phyloP scores from a whole-genome alignment of 768 basidiomycete genomes.

The Podaxis mareebaensis region DNA sequence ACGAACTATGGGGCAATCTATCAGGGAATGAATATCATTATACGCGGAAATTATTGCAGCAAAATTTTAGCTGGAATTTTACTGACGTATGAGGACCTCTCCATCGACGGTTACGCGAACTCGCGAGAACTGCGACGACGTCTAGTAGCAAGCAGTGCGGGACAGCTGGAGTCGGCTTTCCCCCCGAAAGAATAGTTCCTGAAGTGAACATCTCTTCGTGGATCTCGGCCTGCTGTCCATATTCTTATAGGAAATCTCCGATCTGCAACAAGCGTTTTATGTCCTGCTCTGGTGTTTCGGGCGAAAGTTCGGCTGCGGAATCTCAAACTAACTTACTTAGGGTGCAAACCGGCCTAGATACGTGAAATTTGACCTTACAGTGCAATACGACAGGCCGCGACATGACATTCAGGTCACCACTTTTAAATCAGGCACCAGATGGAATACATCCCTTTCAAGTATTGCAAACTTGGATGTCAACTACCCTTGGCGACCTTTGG shows the following conservation, averaged over 20 bases:
- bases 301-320: constrained; percentile 16
- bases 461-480: constrained; percentile 1
- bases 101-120: not conserved
- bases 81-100: not conserved
- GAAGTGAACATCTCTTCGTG: constrained; percentile 11
- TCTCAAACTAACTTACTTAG: constrained; percentile 19
- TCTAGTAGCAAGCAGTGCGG: not conserved
- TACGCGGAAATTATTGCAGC: not conserved
- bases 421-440: constrained; percentile 23
- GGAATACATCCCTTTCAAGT: constrained; percentile 11
- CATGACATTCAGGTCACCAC: constrained; percentile 19
- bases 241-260: constrained; percentile 14
- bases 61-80: not conserved
- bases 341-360: constrained; percentile 16
- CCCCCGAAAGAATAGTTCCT: constrained; percentile 11
- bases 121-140: not conserved
- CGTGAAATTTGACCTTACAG: constrained; percentile 19
- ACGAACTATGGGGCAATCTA: not conserved
- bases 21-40: not conserved
- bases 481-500: constrained; percentile 10
- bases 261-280: constrained; percentile 16
- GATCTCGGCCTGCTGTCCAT: constrained; percentile 12
- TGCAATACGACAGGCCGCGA: constrained; percentile 17
- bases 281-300: constrained; percentile 5
- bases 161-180: not conserved